Conservation (phyloP, 1,284 basidiomycete species). For the Cutaneotrichosporon dermatis region DNA sequence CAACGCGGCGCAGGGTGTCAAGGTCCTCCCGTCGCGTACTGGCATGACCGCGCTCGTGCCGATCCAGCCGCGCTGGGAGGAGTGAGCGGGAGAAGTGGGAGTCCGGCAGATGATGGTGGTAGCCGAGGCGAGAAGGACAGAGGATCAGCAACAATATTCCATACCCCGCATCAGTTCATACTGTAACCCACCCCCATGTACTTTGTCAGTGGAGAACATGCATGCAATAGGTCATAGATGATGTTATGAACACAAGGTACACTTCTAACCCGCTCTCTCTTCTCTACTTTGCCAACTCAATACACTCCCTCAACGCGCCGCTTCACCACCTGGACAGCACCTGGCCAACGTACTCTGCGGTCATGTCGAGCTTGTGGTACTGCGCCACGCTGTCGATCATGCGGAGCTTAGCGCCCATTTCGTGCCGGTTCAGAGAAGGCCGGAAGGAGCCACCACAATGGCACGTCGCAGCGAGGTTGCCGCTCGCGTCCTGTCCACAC, state of each 20-base stretch:
- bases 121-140: neutral
- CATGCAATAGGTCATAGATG: conserved; percentile 8
- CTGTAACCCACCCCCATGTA: neutral
- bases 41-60: conserved; percentile 39
- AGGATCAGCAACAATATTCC: neutral
- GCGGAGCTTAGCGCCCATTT: conserved; percentile 63
- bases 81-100: neutral
- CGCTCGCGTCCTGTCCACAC: conserved; percentile 81
- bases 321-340: conserved; percentile 38
- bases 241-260: conserved; percentile 5
- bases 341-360: conserved; percentile 40
- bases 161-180: neutral
- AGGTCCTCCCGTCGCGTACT: conserved; percentile 39
- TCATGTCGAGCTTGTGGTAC: conserved; percentile 46
- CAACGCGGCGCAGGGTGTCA: conserved; percentile 40
- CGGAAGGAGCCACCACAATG: conserved; percentile 80
- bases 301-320: neutral
- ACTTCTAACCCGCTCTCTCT: neutral
- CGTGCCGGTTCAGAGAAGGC: conserved; percentile 64
- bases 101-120: too few relatives aligned
- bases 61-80: conserved; percentile 9
- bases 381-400: conserved; percentile 62
- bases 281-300: neutral
- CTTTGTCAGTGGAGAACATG: neutral
- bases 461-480: conserved; percentile 81